Percentiles rank a stretch among this genome's conserved stretches.
Conservation (phyloP, 1,284 basidiomycete species). For the Papiliotrema fonsecae region DNA sequence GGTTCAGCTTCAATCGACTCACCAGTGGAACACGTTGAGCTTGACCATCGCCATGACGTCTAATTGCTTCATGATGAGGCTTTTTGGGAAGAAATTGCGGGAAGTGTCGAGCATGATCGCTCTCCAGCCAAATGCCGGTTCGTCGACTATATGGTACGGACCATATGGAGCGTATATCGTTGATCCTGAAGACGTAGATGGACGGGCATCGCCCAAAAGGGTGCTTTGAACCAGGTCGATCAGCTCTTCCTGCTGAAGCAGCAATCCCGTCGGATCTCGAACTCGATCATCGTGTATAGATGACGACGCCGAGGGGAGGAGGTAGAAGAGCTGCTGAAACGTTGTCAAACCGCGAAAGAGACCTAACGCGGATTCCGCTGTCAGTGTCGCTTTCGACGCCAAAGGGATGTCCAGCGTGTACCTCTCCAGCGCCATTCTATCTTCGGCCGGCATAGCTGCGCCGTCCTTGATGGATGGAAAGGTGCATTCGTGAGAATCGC, state of each 20-base stretch:
- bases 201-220: no score
- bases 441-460: constrained; percentile 11
- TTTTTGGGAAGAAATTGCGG: constrained; percentile 52
- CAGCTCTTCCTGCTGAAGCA: no score
- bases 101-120: constrained; percentile 78
- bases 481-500: neutral
- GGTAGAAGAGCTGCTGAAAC: constrained; percentile 63
- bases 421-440: constrained; percentile 13
- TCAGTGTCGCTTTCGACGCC: constrained; percentile 59
- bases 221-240: no score
- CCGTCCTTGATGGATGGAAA: constrained; percentile 9
- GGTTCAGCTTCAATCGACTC: neutral
- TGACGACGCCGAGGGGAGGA: neutral
- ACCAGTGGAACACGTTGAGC: constrained; percentile 47
- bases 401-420: constrained; percentile 18
- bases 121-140: constrained; percentile 51
- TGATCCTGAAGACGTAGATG: neutral
- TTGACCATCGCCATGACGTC: constrained; percentile 86
- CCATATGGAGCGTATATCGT: constrained; percentile 24
- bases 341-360: constrained; percentile 75
- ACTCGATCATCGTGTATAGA: no score
- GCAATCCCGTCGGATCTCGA: no score
- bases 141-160: constrained; percentile 47
- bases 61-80: constrained; percentile 44
- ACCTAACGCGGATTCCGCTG: constrained; percentile 68